Evolutionary conservation across 2,329 filamentous ascomycete genomes (phyloP).

Genomic region (Rosellinia necatrix): DNA sequence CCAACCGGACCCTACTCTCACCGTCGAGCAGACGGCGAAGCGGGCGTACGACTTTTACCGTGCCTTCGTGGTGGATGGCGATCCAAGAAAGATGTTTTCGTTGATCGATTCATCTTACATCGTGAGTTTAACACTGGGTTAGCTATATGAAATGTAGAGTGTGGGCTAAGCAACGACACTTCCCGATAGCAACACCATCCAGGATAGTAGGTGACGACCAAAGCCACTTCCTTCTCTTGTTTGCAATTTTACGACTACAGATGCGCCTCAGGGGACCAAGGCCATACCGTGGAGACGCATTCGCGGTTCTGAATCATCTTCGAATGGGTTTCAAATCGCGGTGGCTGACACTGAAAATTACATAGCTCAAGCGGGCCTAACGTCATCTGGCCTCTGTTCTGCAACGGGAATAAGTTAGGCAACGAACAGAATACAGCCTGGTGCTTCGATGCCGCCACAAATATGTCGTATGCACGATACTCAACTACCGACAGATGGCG

Average conservation of each 20-base stretch:
- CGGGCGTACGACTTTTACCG: constrained; percentile 48
- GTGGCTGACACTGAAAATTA: not conserved
- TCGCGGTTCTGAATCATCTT: not conserved
- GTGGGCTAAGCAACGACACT: not conserved
- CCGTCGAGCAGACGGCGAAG: constrained; percentile 45
- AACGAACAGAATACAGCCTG: constrained; percentile 41
- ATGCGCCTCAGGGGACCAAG: no score
- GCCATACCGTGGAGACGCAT: not conserved
- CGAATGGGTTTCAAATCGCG: not conserved
- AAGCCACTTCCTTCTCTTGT: not conserved
- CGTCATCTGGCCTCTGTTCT: constrained; percentile 47
- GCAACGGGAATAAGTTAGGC: constrained; percentile 43
- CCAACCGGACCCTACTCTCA: constrained; percentile 41
- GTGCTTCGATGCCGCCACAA: constrained; percentile 46
- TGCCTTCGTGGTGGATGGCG: constrained; percentile 47
- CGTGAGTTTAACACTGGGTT: constrained; percentile 31
- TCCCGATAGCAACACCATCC: constrained; percentile 44
- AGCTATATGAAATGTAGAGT: not conserved
- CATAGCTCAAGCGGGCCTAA: constrained; percentile 38
- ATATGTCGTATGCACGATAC: constrained; percentile 48
- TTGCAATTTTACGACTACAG: not conserved
- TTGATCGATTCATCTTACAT: constrained; percentile 45
- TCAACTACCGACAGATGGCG: constrained; percentile 45
- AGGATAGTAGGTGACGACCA: constrained; percentile 35
- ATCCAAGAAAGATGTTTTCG: constrained; percentile 47